These are phyloP conservation scores for Bipolaris victoriae DNA, from an alignment of 2,329 filamentous ascomycete genomes.

Conservation along the genomic window DNA sequence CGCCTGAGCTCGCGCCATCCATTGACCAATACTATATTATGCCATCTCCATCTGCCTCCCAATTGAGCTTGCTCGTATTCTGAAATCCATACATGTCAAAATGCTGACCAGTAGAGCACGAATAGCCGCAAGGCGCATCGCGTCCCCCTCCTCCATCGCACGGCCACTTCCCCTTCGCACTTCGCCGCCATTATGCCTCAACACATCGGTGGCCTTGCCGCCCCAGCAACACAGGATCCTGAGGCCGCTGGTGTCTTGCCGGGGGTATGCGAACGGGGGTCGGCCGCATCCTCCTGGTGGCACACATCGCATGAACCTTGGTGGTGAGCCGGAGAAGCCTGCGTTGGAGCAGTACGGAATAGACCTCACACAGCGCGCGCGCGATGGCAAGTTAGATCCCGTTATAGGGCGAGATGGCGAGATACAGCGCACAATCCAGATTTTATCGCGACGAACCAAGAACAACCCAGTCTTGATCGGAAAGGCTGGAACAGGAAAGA, in stretches of 20 bases:
- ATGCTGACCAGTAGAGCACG: constrained; percentile 49
- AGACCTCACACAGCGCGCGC: constrained; percentile 84
- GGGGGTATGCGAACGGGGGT: constrained; percentile 64
- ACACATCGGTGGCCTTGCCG: constrained; percentile 26
- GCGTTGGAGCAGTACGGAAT: constrained; percentile 91
- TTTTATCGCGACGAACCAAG: constrained; percentile 89
- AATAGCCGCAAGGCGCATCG: constrained; percentile 45
- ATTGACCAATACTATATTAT: constrained; percentile 32
- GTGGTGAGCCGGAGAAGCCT: constrained; percentile 76
- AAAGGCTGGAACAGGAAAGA: constrained; percentile 89
- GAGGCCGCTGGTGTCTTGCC: constrained; percentile 52
- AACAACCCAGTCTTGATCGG: constrained; percentile 97
- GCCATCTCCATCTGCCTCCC: constrained; percentile 7
- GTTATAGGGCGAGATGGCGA: constrained; percentile 92
- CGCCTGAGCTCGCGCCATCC: constrained; percentile 29
- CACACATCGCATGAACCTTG: constrained; percentile 91
- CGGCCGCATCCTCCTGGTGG: constrained; percentile 87
- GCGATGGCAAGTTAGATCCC: constrained; percentile 88
- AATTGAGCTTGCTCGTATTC: constrained; percentile 8
- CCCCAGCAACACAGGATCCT: constrained; percentile 7
- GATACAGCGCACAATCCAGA: constrained; percentile 92
- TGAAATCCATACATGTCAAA: constrained; percentile 13
- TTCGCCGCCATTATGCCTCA: constrained; percentile 28
- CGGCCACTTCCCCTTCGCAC: constrained; percentile 25
- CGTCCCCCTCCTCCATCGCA: constrained; percentile 19